Base-by-base conservation (phyloP, 1,139 yeast species). In the Taphrina betulina region DNA sequence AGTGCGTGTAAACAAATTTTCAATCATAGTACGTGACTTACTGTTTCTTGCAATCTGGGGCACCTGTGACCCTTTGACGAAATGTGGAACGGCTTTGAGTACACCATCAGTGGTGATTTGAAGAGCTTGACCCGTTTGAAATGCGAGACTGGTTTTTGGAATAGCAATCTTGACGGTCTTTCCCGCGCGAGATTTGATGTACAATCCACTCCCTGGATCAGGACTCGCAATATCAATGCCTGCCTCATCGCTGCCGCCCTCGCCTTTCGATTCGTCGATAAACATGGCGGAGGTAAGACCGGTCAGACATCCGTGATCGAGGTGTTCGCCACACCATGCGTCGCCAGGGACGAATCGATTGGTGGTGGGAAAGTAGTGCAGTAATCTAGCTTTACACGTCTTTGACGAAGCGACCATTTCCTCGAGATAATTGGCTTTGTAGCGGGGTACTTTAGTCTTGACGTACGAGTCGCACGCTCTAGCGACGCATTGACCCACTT, bases 291-390 rank as follows among this genome's bases (percentile, higher is more conserved):
- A 69, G 0, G 54, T 50, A 23, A 50, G 41, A 12, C 82, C 85
- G 0, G 85, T 81, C 31, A 81, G 67, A 64, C 85, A 79, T 12
- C 83, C 78, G 63, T 81, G 85, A 66, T 81, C 85, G 44, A 76
- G 63, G 64, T 81, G 86, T 62, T 80, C 83, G 1, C 84, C 85
- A 67, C 86, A 81, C 85, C 86, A 81, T 53, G 74, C 73, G 31
- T 26, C 31, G 12, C 31, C 10, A 12, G 7, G 10, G 31, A 26
- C 31, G n/a, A n/a, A n/a, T n/a, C n/a, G n/a, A 12, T 7, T 26
- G 57, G 34, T 58, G 61, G 17, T 61, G 50, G 53, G 80, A 76
- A 64, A 80, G 64, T 81, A 81, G 62, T 81, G 84, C 51, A 81
- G 67, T 37, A 81, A 67, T 24, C 85, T 68, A 0, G 85, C 85